These are phyloP conservation scores for Silene latifolia DNA, from an alignment of 148 eudicot species.

Conservation along the genomic window DNA sequence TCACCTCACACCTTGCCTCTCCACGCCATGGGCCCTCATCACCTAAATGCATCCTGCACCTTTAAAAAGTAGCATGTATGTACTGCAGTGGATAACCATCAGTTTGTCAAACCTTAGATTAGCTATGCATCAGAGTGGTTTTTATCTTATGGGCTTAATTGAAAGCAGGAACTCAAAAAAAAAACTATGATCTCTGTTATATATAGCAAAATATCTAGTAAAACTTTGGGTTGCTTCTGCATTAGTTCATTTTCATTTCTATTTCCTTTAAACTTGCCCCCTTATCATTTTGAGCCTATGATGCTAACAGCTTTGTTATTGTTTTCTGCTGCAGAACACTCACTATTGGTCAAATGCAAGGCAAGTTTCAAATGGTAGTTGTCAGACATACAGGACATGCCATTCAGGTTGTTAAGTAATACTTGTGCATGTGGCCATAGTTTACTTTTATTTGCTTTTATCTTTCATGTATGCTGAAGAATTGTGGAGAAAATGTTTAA, in stretches of 20 bases:
- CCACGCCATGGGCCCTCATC: no score
- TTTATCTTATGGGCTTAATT: not conserved
- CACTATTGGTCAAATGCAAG: slow-evolving; percentile 99
- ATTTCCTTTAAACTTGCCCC: not conserved
- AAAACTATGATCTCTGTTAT: not conserved
- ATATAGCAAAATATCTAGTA: not conserved
- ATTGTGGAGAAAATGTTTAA: slow-evolving; percentile 1
- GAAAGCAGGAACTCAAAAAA: not conserved
- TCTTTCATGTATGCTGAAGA: not conserved
- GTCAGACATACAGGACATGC: slow-evolving; percentile 96
- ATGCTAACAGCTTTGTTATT: not conserved
- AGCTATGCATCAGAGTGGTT: not conserved
- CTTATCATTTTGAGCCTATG: not conserved
- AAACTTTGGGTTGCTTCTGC: not conserved
- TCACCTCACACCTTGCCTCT: no score
- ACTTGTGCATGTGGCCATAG: not conserved
- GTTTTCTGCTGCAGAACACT: slow-evolving; percentile 58
- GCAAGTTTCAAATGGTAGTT: slow-evolving; percentile 93
- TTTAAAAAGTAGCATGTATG: not conserved
- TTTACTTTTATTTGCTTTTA: slow-evolving; percentile 7
- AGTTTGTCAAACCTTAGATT: not conserved
- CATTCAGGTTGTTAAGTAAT: slow-evolving; percentile 72
- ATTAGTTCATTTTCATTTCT: no score
- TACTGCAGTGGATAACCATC: not conserved
- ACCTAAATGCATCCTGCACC: no score